A percentile compares a stretch with the other conserved stretches of the same genome.
These are phyloP conservation scores for Phyllosticta ampelicida DNA, from an alignment of 2,329 filamentous ascomycete genomes.

Conservation along the genomic window DNA sequence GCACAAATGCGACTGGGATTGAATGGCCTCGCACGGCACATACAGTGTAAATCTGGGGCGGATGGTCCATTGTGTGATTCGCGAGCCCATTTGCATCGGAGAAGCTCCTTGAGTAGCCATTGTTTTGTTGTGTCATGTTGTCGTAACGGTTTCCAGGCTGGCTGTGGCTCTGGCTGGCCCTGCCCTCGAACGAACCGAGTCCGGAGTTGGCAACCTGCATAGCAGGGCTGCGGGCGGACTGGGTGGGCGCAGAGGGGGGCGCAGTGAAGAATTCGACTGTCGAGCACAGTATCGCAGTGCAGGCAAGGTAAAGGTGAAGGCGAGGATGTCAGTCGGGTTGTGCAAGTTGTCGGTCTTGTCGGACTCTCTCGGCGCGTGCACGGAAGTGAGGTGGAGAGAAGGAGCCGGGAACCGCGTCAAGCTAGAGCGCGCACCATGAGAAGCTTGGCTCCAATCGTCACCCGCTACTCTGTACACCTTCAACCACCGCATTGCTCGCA, in stretches of 20 bases:
- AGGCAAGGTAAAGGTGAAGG: neutral
- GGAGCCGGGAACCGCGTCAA: conserved; percentile 10
- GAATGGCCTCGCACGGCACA: conserved; percentile 13
- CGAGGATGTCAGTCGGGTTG: neutral
- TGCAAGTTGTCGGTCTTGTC: neutral
- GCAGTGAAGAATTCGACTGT: neutral
- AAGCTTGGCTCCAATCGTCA: conserved; percentile 2
- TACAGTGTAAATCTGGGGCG: conserved; percentile 42
- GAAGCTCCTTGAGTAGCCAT: conserved; percentile 29
- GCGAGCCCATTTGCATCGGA: conserved; percentile 26
- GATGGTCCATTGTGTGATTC: conserved; percentile 28
- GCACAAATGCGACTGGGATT: neutral
- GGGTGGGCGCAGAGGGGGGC: neutral
- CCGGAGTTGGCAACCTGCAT: conserved; percentile 11
- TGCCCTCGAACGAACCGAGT: conserved; percentile 11
- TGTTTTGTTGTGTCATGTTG: conserved; percentile 22
- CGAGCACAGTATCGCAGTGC: neutral
- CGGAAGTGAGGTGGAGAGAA: conserved; percentile 17
- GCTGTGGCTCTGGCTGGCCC: conserved; percentile 13
- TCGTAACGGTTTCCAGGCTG: conserved; percentile 19
- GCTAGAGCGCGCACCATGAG: neutral
- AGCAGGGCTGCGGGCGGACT: neutral
- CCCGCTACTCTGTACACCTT: neutral
- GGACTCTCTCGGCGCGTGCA: neutral
- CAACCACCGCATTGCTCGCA: neutral